phyloP scores from a whole-genome alignment of 2,329 filamentous ascomycete species.

The Akanthomyces lecanii region DNA sequence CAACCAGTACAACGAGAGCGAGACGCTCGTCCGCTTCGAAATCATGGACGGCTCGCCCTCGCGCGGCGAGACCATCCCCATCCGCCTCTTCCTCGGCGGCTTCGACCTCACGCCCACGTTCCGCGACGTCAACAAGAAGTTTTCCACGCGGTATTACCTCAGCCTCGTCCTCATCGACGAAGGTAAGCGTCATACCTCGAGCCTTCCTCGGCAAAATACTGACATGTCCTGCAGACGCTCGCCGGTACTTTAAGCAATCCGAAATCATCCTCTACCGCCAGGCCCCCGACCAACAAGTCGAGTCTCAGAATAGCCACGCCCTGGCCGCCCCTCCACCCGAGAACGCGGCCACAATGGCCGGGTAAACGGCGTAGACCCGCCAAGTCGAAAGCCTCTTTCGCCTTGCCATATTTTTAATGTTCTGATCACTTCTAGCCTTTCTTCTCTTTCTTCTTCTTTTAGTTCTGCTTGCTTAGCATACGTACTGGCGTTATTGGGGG shows the following conservation, averaged over 20 bases:
- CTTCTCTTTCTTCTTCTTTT: not conserved
- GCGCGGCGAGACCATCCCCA: conserved; percentile 89
- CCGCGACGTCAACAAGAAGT: conserved; percentile 99
- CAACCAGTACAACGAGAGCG: conserved; percentile 99
- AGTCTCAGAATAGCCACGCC: conserved; percentile 35
- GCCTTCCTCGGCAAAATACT: not conserved
- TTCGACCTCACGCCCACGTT: conserved; percentile 98
- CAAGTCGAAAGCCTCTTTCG: not conserved
- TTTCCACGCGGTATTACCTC: conserved; percentile 95
- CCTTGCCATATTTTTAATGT: conserved; percentile 11
- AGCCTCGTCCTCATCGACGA: conserved; percentile 94
- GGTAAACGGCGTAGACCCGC: conserved; percentile 22
- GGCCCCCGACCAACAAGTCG: conserved; percentile 49
- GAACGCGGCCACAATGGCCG: conserved; percentile 38
- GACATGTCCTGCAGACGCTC: conserved; percentile 60
- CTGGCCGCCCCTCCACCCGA: conserved; percentile 41
- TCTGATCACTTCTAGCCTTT: conserved; percentile 5
- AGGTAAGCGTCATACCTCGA: conserved; percentile 46
- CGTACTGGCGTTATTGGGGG: conserved; percentile 35
- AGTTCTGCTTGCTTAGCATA: conserved; percentile 34
- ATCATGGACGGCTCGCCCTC: conserved; percentile 99
- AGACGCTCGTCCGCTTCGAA: conserved; percentile 96
- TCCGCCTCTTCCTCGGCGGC: conserved; percentile 91
- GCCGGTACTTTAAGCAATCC: conserved; percentile 98
- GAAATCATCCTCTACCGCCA: conserved; percentile 97